phyloP scores from a whole-genome alignment of 2,329 filamentous ascomycete species.

The Ophiocordyceps polyrhachis-furcata region DNA sequence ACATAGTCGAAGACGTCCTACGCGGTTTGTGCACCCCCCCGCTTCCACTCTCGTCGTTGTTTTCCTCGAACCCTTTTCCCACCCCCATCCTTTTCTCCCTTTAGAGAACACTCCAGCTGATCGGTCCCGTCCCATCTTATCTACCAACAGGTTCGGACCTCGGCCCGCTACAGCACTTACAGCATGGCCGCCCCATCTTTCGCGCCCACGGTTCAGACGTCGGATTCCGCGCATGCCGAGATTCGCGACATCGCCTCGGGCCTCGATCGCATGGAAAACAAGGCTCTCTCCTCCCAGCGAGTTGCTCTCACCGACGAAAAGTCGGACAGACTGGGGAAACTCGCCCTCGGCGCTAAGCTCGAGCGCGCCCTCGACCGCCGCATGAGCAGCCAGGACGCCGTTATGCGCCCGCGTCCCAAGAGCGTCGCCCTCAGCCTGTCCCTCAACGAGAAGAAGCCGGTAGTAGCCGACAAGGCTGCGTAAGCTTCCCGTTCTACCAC shows the following conservation, averaged over 20 bases:
- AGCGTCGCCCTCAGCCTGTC: slow-evolving; percentile 8
- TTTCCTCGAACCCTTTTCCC: not conserved
- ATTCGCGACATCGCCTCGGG: slow-evolving; percentile 56
- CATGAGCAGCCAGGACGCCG: slow-evolving; percentile 78
- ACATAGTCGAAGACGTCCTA: not conserved
- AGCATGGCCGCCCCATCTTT: slow-evolving; percentile 41
- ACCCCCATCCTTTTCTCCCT: not conserved
- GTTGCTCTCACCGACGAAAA: slow-evolving; percentile 56
- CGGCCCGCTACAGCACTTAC: slow-evolving; percentile 40
- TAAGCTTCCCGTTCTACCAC: not conserved
- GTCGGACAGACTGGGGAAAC: slow-evolving; percentile 63
- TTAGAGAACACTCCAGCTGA: not conserved
- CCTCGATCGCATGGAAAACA: slow-evolving; percentile 78
- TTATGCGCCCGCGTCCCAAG: slow-evolving; percentile 44
- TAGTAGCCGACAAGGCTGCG: slow-evolving; percentile 16
- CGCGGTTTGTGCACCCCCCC: not conserved
- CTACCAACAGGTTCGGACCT: slow-evolving; percentile 31
- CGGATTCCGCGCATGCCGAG: slow-evolving; percentile 36
- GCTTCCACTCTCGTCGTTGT: too few relatives aligned
- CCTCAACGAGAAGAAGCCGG: slow-evolving; percentile 17
- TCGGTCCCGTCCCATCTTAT: not conserved
- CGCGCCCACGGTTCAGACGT: slow-evolving; percentile 34
- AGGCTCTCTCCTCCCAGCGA: slow-evolving; percentile 64
- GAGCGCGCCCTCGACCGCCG: slow-evolving; percentile 71
- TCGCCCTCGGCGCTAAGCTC: slow-evolving; percentile 77